Conservation (phyloP, 2,329 filamentous ascomycete species). For the Pyricularia pennisetigena region DNA sequence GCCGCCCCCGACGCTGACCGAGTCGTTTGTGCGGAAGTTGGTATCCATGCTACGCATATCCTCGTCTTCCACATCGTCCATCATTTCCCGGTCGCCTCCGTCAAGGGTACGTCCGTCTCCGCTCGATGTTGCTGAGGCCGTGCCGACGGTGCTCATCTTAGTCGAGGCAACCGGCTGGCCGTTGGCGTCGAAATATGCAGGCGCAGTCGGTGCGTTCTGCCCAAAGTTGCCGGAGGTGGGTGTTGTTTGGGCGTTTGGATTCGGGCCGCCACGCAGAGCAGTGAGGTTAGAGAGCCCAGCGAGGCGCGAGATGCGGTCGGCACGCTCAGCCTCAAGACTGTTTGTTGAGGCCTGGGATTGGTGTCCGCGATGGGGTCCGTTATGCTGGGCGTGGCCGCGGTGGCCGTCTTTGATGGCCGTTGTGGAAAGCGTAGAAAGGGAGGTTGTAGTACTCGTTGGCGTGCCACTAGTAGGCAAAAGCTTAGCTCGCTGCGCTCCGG, state of each 20-base stretch:
- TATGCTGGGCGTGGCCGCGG: conserved; percentile 63
- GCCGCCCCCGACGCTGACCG: conserved; percentile 29
- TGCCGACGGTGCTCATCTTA: conserved; percentile 85
- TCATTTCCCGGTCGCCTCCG: conserved; percentile 31
- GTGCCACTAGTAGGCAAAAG: conserved; percentile 57
- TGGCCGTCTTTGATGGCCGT: conserved; percentile 96
- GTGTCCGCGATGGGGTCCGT: conserved; percentile 45
- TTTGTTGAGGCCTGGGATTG: conserved; percentile 53
- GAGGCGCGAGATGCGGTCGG: conserved; percentile 88
- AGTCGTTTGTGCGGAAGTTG: conserved; percentile 31
- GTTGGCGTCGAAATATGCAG: conserved; percentile 73
- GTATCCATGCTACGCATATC: conserved; percentile 64
- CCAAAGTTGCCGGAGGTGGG: conserved; percentile 31
- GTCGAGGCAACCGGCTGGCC: conserved; percentile 57
- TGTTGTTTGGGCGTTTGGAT: conserved; percentile 32
- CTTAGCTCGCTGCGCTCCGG: background rate
- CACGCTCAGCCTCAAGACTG: conserved; percentile 82
- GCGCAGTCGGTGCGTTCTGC: conserved; percentile 31
- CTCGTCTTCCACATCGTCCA: conserved; percentile 43
- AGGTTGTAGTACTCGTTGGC: conserved; percentile 85
- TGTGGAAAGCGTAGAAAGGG: conserved; percentile 82
- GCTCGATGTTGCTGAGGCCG: conserved; percentile 78
- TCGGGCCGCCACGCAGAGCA: conserved; percentile 47
- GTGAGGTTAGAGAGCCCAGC: conserved; percentile 84
- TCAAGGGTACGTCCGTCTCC: conserved; percentile 46